Evolutionary conservation across 345 rosid species (phyloP).

Genomic region (Trapa incisa): DNA sequence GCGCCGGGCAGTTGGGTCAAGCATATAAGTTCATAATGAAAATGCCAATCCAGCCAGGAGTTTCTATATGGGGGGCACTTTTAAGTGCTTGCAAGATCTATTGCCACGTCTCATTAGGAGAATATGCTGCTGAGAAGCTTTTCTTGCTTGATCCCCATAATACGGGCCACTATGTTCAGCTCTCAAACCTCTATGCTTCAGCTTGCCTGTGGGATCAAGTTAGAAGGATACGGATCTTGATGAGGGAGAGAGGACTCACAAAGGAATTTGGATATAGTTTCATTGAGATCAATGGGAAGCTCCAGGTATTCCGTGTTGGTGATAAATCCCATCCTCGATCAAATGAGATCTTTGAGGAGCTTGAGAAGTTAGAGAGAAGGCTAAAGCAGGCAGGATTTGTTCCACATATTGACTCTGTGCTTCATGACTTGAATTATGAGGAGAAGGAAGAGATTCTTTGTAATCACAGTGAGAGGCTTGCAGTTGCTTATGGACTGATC

Average conservation of each 20-base stretch:
- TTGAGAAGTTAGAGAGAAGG: constrained; percentile 13
- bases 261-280: constrained; percentile 15
- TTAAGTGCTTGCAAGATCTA: constrained; percentile 15
- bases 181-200: constrained; percentile 17
- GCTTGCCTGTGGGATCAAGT: constrained; percentile 13
- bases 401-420: constrained; percentile 12
- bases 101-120: constrained; percentile 11
- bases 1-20: constrained; percentile 9
- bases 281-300: constrained; percentile 17
- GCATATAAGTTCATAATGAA: constrained; percentile 12
- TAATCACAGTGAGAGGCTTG: constrained; percentile 16
- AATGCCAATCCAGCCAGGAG: constrained; percentile 14
- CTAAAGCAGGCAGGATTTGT: constrained; percentile 13
- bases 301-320: constrained; percentile 12
- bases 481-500: constrained; percentile 13
- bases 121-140: constrained; percentile 13
- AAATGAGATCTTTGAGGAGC: constrained; percentile 12
- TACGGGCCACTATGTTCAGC: constrained; percentile 15
- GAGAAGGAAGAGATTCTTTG: constrained; percentile 16
- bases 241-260: constrained; percentile 13
- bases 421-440: constrained; percentile 15
- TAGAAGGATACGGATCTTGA: constrained; percentile 8
- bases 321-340: constrained; percentile 16
- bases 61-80: constrained; percentile 17
- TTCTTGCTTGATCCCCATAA: constrained; percentile 13